Evolutionary conservation across 1,284 basidiomycete genomes (phyloP).

Genomic region (Sanguinoderma infundibulare): DNA sequence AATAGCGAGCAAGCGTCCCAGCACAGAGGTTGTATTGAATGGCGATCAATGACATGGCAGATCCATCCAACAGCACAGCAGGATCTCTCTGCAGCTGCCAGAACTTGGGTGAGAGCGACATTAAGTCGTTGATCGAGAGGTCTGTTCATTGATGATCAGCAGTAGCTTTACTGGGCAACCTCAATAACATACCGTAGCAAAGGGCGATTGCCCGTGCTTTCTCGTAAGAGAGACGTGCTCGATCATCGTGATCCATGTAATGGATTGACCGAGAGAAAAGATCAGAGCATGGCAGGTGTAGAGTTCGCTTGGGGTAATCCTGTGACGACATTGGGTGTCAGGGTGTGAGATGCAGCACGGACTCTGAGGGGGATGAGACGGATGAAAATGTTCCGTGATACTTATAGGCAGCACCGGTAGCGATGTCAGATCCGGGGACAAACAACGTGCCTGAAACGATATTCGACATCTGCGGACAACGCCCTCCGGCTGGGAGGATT

Average conservation of each 20-base stretch:
- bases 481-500: too few species aligned
- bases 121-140: slow-evolving; percentile 40
- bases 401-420: too few species aligned
- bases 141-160: slow-evolving; percentile 23
- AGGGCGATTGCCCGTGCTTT: slow-evolving; percentile 30
- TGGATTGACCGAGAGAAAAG: slow-evolving; percentile 17
- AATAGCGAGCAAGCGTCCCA: slow-evolving; percentile 44
- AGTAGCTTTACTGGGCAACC: too few species aligned
- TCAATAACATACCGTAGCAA: slow-evolving; percentile 27
- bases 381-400: too few species aligned
- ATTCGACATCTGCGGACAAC: too few species aligned
- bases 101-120: slow-evolving; percentile 40
- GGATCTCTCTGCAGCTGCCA: slow-evolving; percentile 48
- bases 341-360: neutral
- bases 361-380: neutral
- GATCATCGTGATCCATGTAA: slow-evolving; percentile 20
- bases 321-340: slow-evolving; percentile 23
- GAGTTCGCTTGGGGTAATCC: slow-evolving; percentile 22
- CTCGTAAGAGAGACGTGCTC: slow-evolving; percentile 27
- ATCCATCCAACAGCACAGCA: slow-evolving; percentile 41
- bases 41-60: slow-evolving; percentile 40
- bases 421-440: too few species aligned
- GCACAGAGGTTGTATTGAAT: slow-evolving; percentile 49
- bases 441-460: too few species aligned
- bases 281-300: slow-evolving; percentile 19